Evolutionary conservation across 163 green algal genomes (phyloP).

Genomic region (Scenedesmus sp.): DNA sequence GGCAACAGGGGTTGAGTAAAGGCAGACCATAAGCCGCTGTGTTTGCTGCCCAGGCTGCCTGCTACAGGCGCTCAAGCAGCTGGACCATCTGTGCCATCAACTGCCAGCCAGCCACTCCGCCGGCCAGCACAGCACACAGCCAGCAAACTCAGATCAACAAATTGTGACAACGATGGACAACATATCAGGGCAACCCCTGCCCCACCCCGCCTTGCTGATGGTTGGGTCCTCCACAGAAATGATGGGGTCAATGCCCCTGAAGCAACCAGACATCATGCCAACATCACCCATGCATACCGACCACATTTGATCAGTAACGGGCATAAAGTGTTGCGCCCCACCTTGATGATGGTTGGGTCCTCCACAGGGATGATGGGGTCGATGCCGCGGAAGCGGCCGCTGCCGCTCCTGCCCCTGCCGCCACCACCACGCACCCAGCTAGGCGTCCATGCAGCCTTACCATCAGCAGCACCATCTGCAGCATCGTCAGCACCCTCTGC

Average conservation of each 20-base stretch:
- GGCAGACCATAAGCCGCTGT: no score
- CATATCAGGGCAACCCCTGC: no score
- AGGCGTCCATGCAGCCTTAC: background rate
- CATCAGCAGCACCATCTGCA: slow-evolving; percentile 5
- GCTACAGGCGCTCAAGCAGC: no score
- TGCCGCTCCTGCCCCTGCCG: slow-evolving; percentile 45
- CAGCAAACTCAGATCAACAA: no score
- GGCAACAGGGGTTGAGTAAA: no score
- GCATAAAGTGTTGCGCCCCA: background rate
- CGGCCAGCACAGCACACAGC: no score
- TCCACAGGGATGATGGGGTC: slow-evolving; percentile 86
- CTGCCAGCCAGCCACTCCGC: no score
- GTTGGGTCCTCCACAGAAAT: slow-evolving; percentile 74
- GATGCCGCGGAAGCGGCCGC: slow-evolving; percentile 66
- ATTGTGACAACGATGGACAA: no score
- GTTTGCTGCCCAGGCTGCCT: no score
- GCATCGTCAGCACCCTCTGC: background rate
- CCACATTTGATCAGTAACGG: no score
- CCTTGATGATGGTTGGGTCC: slow-evolving; percentile 66
- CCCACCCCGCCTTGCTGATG: slow-evolving; percentile 55
- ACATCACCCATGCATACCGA: no score
- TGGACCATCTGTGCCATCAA: no score
- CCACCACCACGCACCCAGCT: slow-evolving; percentile 50
- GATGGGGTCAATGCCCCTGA: slow-evolving; percentile 83
- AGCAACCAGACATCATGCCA: slow-evolving; percentile 23